These are phyloP conservation scores for Candida sithepensis DNA, from an alignment of 805 yeast species.

Conservation along the genomic window DNA sequence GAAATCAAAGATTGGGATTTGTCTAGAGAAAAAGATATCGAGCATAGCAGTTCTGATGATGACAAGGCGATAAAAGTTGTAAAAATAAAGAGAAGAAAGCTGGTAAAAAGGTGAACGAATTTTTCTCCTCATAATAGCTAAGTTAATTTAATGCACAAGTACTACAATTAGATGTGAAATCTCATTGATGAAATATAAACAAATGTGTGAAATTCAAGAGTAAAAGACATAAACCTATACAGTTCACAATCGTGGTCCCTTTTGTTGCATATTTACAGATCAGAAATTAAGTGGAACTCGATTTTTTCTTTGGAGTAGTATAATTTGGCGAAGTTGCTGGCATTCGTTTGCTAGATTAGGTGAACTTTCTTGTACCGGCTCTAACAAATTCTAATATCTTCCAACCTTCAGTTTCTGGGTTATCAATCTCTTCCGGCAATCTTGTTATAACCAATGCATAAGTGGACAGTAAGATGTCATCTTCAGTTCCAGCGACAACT, in stretches of 20 bases:
- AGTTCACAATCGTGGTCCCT: not conserved
- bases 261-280: conserved; percentile 7
- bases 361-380: conserved; percentile 86
- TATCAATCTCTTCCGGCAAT: conserved; percentile 85
- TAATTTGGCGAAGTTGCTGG: no score
- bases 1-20: conserved; percentile 30
- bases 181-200: not conserved
- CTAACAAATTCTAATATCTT: conserved; percentile 90
- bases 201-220: not conserved
- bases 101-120: not conserved
- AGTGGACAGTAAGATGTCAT: conserved; percentile 86
- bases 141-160: not conserved
- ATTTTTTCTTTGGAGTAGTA: no score
- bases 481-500: conserved; percentile 93
- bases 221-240: conserved; percentile 1
- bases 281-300: not conserved
- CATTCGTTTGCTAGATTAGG: conserved; percentile 25
- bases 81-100: conserved; percentile 18
- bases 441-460: conserved; percentile 96
- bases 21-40: conserved; percentile 10
- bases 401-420: conserved; percentile 95
- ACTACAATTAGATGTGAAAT: not conserved
- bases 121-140: not conserved
- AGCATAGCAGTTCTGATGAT: not conserved
- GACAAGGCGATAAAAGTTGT: conserved; percentile 4